Percentiles rank a stretch among this genome's conserved stretches.
These are phyloP conservation scores for Stephanodiscus minutulus DNA, from an alignment of 108 stramenopile species.

Conservation along the genomic window DNA sequence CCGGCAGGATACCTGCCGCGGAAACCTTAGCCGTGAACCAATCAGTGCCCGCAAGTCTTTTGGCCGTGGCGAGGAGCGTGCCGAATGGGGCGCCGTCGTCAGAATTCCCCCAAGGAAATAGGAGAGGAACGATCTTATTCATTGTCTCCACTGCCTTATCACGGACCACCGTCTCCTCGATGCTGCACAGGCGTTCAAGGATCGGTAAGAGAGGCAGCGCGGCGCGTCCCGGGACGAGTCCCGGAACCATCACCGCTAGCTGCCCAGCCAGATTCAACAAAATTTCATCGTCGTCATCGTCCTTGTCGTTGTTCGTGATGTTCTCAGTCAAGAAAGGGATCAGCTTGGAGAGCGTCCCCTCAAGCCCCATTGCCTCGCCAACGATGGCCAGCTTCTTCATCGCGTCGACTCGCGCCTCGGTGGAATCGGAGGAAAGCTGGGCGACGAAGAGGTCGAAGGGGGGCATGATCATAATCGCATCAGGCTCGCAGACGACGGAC, in stretches of 20 bases:
- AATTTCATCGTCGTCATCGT: too few relatives aligned
- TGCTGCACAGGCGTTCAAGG: slow-evolving; percentile 87
- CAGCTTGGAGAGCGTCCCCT: slow-evolving; percentile 53
- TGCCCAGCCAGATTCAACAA: slow-evolving; percentile 76
- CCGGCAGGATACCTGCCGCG: slow-evolving; percentile 77
- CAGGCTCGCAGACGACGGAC: slow-evolving; percentile 49
- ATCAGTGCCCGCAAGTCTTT: slow-evolving; percentile 84
- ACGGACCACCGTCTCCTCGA: slow-evolving; percentile 96
- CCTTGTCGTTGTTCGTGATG: slow-evolving; percentile 44
- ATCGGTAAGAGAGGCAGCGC: slow-evolving; percentile 80
- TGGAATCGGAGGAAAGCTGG: slow-evolving; percentile 67
- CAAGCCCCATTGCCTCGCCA: slow-evolving; percentile 73
- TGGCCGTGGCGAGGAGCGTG: slow-evolving; percentile 68
- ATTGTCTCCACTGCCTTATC: slow-evolving; percentile 84
- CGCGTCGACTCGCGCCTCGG: slow-evolving; percentile 83
- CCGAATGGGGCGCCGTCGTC: slow-evolving; percentile 29
- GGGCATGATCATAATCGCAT: slow-evolving; percentile 61
- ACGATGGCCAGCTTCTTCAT: slow-evolving; percentile 87
- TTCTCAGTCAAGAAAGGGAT: slow-evolving; percentile 67
- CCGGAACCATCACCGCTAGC: slow-evolving; percentile 71
- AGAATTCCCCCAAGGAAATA: slow-evolving; percentile 37
- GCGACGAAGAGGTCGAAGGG: slow-evolving; percentile 76
- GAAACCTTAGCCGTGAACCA: slow-evolving; percentile 97
- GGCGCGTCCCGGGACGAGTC: slow-evolving; percentile 54
- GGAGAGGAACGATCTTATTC: slow-evolving; percentile 55